phyloP scores from a whole-genome alignment of 345 rosid species.

The Carallia brachiata region DNA sequence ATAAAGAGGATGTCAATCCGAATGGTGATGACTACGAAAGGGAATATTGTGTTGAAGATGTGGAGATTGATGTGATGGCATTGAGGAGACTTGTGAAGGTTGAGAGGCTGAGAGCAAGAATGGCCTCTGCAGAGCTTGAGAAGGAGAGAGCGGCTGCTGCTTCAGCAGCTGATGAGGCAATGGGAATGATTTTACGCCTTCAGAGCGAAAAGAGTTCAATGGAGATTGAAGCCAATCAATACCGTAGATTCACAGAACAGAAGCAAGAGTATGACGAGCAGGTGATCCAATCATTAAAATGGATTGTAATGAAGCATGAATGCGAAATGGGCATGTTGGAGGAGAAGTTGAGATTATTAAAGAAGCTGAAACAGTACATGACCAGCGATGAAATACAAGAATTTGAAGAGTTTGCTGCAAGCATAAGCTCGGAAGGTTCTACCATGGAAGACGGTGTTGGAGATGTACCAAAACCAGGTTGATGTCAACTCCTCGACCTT shows the following conservation, averaged over 20 bases:
- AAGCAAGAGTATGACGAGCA: constrained; percentile 49
- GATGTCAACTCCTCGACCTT: constrained; percentile 5
- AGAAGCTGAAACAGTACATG: constrained; percentile 23
- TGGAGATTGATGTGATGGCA: constrained; percentile 42
- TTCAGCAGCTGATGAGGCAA: constrained; percentile 73
- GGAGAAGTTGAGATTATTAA: constrained; percentile 33
- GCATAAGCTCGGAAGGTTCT: constrained; percentile 13
- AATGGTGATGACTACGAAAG: constrained; percentile 20
- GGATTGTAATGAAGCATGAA: constrained; percentile 50
- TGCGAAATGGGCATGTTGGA: constrained; percentile 32
- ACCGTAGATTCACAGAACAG: constrained; percentile 55
- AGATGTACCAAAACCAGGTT: constrained; percentile 17
- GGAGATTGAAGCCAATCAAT: constrained; percentile 62
- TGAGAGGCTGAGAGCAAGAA: constrained; percentile 49
- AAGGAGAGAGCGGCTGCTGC: constrained; percentile 73
- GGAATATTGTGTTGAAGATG: constrained; percentile 46
- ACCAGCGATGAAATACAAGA: constrained; percentile 26
- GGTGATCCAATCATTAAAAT: constrained; percentile 61
- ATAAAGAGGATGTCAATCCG: constrained; percentile 16
- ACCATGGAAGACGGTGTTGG: constrained; percentile 16
- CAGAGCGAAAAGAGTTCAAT: constrained; percentile 59
- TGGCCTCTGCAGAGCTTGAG: constrained; percentile 53
- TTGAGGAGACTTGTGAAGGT: constrained; percentile 58
- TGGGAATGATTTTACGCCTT: constrained; percentile 81
- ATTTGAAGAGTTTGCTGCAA: constrained; percentile 21